Evolutionary conservation across 108 stramenopile genomes (phyloP).

Genomic region (Parietichytrium sp.): DNA sequence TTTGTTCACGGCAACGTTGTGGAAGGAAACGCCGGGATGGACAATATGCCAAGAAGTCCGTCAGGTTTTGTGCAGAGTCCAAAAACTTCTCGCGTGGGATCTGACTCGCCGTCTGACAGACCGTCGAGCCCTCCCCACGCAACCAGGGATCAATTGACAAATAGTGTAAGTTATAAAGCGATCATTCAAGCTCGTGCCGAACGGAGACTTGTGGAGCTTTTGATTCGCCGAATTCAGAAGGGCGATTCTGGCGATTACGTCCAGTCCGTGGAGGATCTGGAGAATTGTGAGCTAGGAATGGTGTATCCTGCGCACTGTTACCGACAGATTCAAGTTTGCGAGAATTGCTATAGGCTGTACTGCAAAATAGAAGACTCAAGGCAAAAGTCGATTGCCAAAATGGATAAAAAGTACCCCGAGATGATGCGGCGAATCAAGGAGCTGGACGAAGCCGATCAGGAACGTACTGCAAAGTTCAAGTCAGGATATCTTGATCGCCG

Average conservation of each 20-base stretch:
- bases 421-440: not conserved
- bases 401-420: not conserved
- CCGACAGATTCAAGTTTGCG: constrained; percentile 22
- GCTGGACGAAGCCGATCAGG: not conserved
- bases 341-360: constrained; percentile 41
- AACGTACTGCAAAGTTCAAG: no score
- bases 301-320: constrained; percentile 42
- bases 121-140: no score
- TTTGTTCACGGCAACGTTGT: no score
- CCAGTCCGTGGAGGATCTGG: constrained; percentile 32
- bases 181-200: constrained; percentile 13
- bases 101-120: no score
- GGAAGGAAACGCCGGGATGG: no score
- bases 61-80: no score
- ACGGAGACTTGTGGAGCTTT: constrained; percentile 13
- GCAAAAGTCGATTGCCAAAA: not conserved
- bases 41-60: no score
- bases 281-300: constrained; percentile 1
- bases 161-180: not conserved
- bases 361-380: constrained; percentile 39
- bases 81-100: no score
- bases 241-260: constrained; percentile 25
- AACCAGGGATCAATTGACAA: no score
- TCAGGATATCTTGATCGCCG: not conserved
- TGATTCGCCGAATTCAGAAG: not conserved